phyloP scores from a whole-genome alignment of 2,329 filamentous ascomycete genomes.

The Penicillium sclerotigenum region DNA sequence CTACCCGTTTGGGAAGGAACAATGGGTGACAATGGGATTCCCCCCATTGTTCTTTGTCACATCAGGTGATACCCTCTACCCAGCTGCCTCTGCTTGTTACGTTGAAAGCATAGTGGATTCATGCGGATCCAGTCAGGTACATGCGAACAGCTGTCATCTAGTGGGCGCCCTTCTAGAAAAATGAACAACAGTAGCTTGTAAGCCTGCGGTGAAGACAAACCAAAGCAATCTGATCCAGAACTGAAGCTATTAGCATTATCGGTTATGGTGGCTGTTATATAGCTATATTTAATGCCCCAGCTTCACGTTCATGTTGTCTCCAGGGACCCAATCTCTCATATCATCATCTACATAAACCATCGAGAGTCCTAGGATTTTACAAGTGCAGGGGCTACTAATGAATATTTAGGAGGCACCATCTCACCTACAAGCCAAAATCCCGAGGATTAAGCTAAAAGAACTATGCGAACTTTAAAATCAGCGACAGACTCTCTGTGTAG shows the following conservation, averaged over 20 bases:
- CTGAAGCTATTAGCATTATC: neutral
- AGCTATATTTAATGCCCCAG: neutral
- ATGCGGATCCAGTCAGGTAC: neutral
- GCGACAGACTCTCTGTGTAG: neutral
- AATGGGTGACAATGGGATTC: neutral
- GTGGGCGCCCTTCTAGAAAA: neutral
- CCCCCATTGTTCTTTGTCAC: neutral
- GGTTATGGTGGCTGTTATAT: neutral
- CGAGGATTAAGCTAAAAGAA: too few species aligned
- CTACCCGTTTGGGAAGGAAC: neutral
- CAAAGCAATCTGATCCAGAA: neutral
- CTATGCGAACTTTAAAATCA: neutral
- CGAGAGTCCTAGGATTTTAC: neutral
- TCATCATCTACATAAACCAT: neutral
- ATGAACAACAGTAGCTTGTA: neutral
- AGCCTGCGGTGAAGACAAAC: neutral
- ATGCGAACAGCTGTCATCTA: neutral
- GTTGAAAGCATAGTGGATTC: neutral
- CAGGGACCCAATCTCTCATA: neutral
- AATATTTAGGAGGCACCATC: neutral
- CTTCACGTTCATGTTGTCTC: neutral
- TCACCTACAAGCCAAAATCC: neutral
- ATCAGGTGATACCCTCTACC: neutral
- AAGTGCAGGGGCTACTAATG: neutral
- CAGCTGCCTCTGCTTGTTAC: neutral